Percentiles rank a stretch among this genome's conserved stretches.
These are phyloP conservation scores for Nicotiana otophora DNA, from an alignment of 257 asterid genomes.

Conservation along the genomic window DNA sequence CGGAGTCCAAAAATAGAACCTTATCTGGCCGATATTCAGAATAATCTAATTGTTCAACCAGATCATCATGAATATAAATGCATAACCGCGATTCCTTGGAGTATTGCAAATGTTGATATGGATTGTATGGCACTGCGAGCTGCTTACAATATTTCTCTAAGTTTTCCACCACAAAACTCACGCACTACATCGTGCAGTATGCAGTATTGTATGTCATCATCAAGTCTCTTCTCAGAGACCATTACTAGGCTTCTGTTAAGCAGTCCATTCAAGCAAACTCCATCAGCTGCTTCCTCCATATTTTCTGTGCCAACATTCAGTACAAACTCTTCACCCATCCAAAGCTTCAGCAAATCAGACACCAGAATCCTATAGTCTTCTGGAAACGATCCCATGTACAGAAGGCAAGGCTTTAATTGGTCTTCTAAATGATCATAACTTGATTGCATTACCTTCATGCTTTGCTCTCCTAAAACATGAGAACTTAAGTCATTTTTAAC, in stretches of 20 bases:
- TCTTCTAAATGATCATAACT: neutral
- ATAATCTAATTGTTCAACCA: neutral
- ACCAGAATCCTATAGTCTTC: neutral
- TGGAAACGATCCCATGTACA: neutral
- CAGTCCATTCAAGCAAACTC: neutral
- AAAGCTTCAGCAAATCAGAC: neutral
- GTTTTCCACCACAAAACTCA: neutral
- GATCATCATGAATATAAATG: neutral
- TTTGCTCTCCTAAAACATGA: neutral
- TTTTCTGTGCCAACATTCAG: neutral
- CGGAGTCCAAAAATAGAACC: no score
- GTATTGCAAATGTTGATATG: neutral
- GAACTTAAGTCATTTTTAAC: neutral
- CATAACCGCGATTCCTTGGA: neutral
- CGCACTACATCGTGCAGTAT: neutral
- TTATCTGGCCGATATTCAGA: no score
- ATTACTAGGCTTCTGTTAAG: neutral
- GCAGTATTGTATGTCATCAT: neutral
- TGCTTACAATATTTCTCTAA: neutral
- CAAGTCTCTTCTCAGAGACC: neutral
- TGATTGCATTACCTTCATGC: neutral
- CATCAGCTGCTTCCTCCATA: neutral
- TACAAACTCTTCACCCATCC: neutral
- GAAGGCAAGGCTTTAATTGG: neutral
- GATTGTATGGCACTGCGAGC: neutral